Conservation (phyloP, 2,329 filamentous ascomycete genomes). For the Stachybotrys echinatus region DNA sequence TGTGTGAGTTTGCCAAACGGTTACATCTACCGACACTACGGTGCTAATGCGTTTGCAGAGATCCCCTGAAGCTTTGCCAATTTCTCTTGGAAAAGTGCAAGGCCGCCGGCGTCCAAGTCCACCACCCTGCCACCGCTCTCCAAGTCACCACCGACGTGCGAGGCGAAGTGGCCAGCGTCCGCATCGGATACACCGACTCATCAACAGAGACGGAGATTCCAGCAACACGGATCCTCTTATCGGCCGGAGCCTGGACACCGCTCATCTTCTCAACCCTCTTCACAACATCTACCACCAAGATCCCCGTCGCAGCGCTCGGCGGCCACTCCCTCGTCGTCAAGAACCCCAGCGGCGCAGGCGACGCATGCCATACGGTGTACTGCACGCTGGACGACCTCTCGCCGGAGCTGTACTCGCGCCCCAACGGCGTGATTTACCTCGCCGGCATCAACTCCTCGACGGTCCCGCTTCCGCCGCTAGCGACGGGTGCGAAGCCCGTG, state of each 20-base stretch:
- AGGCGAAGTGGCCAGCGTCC: constrained; percentile 46
- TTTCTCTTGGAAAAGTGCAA: constrained; percentile 57
- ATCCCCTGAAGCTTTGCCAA: constrained; percentile 60
- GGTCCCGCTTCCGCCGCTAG: constrained; percentile 51
- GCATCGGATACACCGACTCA: constrained; percentile 38
- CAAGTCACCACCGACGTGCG: constrained; percentile 44
- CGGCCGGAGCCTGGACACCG: constrained; percentile 68
- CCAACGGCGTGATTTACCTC: constrained; percentile 65
- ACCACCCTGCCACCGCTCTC: constrained; percentile 57
- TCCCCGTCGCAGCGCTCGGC: constrained; percentile 53
- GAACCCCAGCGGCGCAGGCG: constrained; percentile 41
- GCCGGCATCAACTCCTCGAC: constrained; percentile 62
- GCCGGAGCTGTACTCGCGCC: constrained; percentile 65
- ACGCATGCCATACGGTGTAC: constrained; percentile 64
- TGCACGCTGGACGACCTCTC: constrained; percentile 56
- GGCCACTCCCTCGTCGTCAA: constrained; percentile 68
- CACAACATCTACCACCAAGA: constrained; percentile 39
- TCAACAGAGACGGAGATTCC: constrained; percentile 47
- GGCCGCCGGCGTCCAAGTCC: constrained; percentile 57
- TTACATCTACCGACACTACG: background rate
- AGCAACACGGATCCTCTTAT: constrained; percentile 60
- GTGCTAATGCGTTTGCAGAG: constrained; percentile 31
- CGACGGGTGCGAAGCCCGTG: constrained; percentile 11
- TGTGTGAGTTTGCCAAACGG: constrained; percentile 40
- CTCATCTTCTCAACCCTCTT: constrained; percentile 62